Base-by-base conservation (phyloP, 2,329 filamentous ascomycete species). In the Penicillium brasilianum region DNA sequence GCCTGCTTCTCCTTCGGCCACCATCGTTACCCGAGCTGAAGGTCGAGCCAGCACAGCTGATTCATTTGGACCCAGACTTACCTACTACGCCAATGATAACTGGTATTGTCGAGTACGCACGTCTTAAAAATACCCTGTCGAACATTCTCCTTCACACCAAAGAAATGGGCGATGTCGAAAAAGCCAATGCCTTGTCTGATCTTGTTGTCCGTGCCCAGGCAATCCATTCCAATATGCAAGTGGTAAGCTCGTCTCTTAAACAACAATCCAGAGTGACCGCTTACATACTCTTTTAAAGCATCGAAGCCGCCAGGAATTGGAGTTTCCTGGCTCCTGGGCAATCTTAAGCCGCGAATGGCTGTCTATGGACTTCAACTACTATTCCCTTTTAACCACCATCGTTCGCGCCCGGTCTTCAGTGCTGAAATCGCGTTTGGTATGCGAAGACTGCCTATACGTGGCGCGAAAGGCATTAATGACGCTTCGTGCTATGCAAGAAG, bases 351-450 rank as follows among this genome's bases (percentile, higher is more conserved):
- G 61, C 9, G 60, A 66, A 22, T 69, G 67, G 67, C 58, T 67
- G 18, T 66, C 67, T 11, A 60, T 67, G 55, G 66, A 69, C 28
- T 69, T 69, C 44, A 69, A 69, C 50, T 69, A 69, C 55, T 69
- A 69, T 37, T 69, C 66, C 2, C 20, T 65, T 25, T 46, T 66
- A 7, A 67, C 67, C 7, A 69, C 67, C n/a, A 64, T 69, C 14
- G 67, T 69, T 28, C 65, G 63, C 36, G 65, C 66, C 18, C 63
- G 66, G 20, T 69, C 67, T 6, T 66, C 67, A 2, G 67, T 67
- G 6, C 59, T 69, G 10, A 69, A 69, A 50, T 69, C 67, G n/a
- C 66, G 67, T 2, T 28, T 69, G 7, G 61, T 69, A 16, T 69
- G 66, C 22, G 66, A 69, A 46, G 60, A 69, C 18, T 69, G 67